Percentiles rank a stretch among this genome's conserved stretches.
These are phyloP conservation scores for Ceratobasidium sp. DNA, from an alignment of 1,284 basidiomycete genomes.

Conservation along the genomic window DNA sequence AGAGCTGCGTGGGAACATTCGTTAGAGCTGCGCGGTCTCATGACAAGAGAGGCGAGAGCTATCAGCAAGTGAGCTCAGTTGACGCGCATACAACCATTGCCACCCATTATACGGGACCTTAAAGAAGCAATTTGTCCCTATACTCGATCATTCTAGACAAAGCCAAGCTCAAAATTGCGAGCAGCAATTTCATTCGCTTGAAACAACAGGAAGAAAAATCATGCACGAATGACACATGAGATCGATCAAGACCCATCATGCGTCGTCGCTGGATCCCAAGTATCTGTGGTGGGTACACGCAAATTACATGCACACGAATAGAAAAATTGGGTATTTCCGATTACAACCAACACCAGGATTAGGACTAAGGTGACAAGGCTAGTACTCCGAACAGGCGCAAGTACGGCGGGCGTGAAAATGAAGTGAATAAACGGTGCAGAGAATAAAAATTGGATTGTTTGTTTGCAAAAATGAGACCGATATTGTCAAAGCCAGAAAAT, in stretches of 20 bases:
- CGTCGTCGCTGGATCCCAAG: not conserved
- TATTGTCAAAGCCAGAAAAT: not conserved
- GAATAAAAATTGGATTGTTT: not conserved
- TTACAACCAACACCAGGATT: constrained; percentile 31
- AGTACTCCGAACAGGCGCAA: too few relatives aligned
- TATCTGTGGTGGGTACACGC: not conserved
- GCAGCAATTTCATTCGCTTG: not conserved
- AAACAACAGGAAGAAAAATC: not conserved
- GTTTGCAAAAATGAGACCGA: not conserved
- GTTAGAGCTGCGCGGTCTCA: not conserved
- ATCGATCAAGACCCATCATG: not conserved
- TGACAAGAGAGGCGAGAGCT: not conserved
- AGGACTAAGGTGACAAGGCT: constrained; percentile 11
- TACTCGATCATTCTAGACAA: too few relatives aligned
- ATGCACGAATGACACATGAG: not conserved
- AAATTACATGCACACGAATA: not conserved
- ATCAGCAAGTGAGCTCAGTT: constrained; percentile 24
- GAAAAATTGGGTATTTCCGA: constrained; percentile 24
- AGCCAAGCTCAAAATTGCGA: too few relatives aligned
- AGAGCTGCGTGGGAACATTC: constrained; percentile 11
- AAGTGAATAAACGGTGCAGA: not conserved
- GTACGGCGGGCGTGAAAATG: not conserved
- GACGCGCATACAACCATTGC: constrained; percentile 4
- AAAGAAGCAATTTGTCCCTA: too few relatives aligned
- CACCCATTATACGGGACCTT: too few relatives aligned